Conservation (phyloP, 768 basidiomycete genomes). For the Strobilomyces echinocephalus region DNA sequence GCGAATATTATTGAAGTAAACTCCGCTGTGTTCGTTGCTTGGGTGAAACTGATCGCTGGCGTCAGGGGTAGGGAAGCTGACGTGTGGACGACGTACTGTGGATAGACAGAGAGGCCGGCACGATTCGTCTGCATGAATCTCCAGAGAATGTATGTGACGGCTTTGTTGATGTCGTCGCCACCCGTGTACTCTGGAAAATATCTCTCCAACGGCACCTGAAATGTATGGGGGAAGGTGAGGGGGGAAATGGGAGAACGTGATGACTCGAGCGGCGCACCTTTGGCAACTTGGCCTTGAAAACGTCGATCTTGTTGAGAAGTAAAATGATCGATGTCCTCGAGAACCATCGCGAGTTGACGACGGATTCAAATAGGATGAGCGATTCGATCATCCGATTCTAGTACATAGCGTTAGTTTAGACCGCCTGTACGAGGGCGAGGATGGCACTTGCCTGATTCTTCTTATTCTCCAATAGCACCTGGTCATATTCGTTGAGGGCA, state of each 20-base stretch:
- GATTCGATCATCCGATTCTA: slow-evolving; percentile 80
- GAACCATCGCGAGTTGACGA: slow-evolving; percentile 77
- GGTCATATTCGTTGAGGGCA: slow-evolving; percentile 71
- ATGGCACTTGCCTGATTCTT: slow-evolving; percentile 26
- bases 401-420: background rate
- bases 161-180: slow-evolving; percentile 87
- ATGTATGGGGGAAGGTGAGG: background rate
- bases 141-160: slow-evolving; percentile 93
- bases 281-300: slow-evolving; percentile 70
- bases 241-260: no score
- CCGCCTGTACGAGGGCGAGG: background rate
- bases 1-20: no score
- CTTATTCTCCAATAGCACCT: slow-evolving; percentile 60
- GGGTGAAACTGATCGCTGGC: slow-evolving; percentile 59
- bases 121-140: slow-evolving; percentile 89
- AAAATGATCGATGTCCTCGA: slow-evolving; percentile 62
- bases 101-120: slow-evolving; percentile 81
- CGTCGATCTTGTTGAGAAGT: slow-evolving; percentile 69
- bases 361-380: slow-evolving; percentile 40
- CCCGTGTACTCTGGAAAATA: slow-evolving; percentile 63
- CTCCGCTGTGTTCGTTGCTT: slow-evolving; percentile 76
- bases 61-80: background rate
- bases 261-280: slow-evolving; percentile 28
- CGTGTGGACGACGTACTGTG: slow-evolving; percentile 57
- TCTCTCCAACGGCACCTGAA: slow-evolving; percentile 64